phyloP scores from a whole-genome alignment of 2,329 filamentous ascomycete genomes.

The Pseudohalonectria lignicola region DNA sequence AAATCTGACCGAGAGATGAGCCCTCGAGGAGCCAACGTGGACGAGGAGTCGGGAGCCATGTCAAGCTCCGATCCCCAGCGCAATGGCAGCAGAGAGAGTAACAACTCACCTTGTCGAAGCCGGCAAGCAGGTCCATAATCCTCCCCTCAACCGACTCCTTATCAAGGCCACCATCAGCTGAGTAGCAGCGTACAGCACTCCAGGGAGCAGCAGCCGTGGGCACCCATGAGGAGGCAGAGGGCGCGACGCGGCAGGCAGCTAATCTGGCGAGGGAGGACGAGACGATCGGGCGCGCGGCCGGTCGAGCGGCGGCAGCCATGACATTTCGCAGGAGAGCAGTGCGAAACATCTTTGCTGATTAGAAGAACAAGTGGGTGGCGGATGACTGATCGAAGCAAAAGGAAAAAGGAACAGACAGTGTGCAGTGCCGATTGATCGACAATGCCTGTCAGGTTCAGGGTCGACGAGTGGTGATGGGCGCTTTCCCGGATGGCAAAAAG shows the following conservation, averaged over 20 bases:
- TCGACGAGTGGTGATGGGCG: constrained; percentile 3
- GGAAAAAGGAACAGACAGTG: no score
- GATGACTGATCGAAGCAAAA: background rate
- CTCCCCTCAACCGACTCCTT: constrained; percentile 69
- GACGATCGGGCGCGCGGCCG: constrained; percentile 39
- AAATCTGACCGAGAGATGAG: no score
- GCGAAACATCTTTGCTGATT: constrained; percentile 67
- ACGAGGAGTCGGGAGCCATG: no score
- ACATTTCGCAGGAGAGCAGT: constrained; percentile 60
- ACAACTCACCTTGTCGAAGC: constrained; percentile 82
- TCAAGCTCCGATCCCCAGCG: no score
- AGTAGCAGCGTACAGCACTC: constrained; percentile 73
- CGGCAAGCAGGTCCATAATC: constrained; percentile 85
- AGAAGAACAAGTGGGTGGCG: background rate
- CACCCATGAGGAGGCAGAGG: constrained; percentile 35
- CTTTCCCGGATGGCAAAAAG: constrained; percentile 1
- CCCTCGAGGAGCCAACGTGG: no score
- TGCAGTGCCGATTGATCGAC: background rate
- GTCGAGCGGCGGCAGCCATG: constrained; percentile 46
- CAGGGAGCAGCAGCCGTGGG: constrained; percentile 43
- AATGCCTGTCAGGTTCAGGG: background rate
- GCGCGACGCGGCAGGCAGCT: constrained; percentile 37
- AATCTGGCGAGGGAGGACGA: constrained; percentile 48
- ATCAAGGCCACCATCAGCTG: constrained; percentile 61
- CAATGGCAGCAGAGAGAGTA: no score